A percentile compares a stretch with the other conserved stretches of the same genome.
Conservation (phyloP, 306 rosid genomes). For the Quercus ilex region DNA sequence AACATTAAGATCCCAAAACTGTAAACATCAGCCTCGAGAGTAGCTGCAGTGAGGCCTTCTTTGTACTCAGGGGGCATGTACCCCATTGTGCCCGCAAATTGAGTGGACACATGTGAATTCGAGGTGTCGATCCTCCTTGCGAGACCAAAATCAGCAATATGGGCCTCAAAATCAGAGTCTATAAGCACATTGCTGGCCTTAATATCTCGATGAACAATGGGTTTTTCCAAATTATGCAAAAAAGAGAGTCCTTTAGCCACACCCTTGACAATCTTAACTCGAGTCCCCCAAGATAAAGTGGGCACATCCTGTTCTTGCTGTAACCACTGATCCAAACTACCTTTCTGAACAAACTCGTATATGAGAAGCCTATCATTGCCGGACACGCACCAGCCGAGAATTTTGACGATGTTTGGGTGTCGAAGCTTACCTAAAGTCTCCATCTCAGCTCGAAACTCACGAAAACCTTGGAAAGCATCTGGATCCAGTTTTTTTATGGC, state of each 20-base stretch:
- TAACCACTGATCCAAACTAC: conserved; percentile 81
- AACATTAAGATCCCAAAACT: conserved; percentile 85
- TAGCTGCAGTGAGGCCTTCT: conserved; percentile 54
- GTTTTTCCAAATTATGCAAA: conserved; percentile 60
- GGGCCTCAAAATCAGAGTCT: conserved; percentile 65
- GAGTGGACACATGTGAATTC: conserved; percentile 72
- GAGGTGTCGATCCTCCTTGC: conserved; percentile 58
- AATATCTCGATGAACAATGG: conserved; percentile 81
- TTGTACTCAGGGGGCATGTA: conserved; percentile 96
- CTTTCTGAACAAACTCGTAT: conserved; percentile 70
- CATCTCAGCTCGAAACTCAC: conserved; percentile 94
- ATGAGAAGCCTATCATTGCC: conserved; percentile 68
- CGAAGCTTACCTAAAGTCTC: conserved; percentile 70
- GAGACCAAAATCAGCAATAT: conserved; percentile 88
- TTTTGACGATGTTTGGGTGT: conserved; percentile 66
- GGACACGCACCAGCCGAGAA: conserved; percentile 73
- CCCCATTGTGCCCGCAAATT: conserved; percentile 81
- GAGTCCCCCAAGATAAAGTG: conserved; percentile 57
- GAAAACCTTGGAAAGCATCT: conserved; percentile 91
- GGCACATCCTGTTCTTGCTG: conserved; percentile 27
- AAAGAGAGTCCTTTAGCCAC: conserved; percentile 68
- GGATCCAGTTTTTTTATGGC: conserved; percentile 82
- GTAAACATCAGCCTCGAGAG: conserved; percentile 67
- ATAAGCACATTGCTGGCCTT: conserved; percentile 76
- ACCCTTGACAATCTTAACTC: conserved; percentile 51